Evolutionary conservation across 805 yeast genomes (phyloP).

Genomic region (Zygosaccharomyces siamensis): DNA sequence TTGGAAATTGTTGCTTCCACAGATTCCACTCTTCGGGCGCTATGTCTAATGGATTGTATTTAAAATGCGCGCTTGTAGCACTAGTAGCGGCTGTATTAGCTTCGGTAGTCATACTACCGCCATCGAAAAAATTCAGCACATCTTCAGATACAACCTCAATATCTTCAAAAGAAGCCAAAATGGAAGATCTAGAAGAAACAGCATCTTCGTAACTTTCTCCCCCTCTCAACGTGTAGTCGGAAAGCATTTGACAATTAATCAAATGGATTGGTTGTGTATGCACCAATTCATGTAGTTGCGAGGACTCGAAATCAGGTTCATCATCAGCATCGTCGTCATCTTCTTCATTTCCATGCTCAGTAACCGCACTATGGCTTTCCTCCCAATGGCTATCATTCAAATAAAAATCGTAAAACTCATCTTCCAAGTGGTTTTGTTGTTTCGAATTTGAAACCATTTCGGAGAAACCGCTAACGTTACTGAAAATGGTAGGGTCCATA

Average conservation of each 20-base stretch:
- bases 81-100: constrained; percentile 3
- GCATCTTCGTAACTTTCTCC: not conserved
- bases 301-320: constrained; percentile 10
- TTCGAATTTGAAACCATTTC: constrained; percentile 1
- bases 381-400: constrained; percentile 8
- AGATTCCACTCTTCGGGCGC: not conserved
- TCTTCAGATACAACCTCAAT: not conserved
- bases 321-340: constrained; percentile 7
- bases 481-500: not conserved
- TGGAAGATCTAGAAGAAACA: constrained; percentile 2
- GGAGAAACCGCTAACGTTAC: not conserved
- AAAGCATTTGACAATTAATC: constrained; percentile 12
- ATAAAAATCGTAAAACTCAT: constrained; percentile 10
- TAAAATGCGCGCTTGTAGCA: constrained; percentile 3
- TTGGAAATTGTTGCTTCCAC: not conserved
- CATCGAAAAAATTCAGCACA: not conserved
- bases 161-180: not conserved
- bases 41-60: not conserved
- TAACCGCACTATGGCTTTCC: not conserved
- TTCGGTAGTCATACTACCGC: not conserved
- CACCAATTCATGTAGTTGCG: constrained; percentile 16
- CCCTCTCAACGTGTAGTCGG: not conserved
- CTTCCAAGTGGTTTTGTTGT: not conserved
- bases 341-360: not conserved
- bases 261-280: constrained; percentile 28